Base-by-base conservation (phyloP, 345 rosid genomes). In the Eucalyptus viminalis region DNA sequence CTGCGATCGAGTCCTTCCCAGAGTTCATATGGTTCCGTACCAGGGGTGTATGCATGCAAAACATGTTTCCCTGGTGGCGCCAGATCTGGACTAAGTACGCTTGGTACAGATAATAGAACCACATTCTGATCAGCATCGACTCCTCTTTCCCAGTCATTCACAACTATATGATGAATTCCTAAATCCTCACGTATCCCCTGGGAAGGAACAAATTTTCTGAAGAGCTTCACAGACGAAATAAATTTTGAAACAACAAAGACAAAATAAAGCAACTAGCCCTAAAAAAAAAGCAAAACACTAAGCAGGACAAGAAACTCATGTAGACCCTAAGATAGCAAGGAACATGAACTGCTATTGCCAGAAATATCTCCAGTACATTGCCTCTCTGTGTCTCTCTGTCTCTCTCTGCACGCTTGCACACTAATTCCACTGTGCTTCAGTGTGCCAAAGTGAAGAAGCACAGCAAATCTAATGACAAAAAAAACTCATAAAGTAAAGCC, bases 41-140 rank as follows among this genome's bases (percentile, higher is more conserved):
- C 99, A 15, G 99, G 99, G 27, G 95, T 93, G 89, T 96, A 97
- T 62, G 99, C 98, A 54, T 96, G 99, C 31, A 96, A 89, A 40
- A 97, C 92, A 90, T 96, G 99, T 91, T 97, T 96, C 19, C 97
- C 97, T 25, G 96, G 95, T 2, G 99, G 98, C 62, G 99, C 99
- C 87, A 97, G 94, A 89, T 94, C 93, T 9, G 96, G 96, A 90
- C 97, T 96, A 14, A 97, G 95, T 69, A 93, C 95, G 19, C 96
- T 95, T 25, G 99, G 99, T 50, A 97, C 93, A 49, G 99, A 97
- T 89, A 97, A 95, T 86, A 97, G 93, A 87, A 96, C 98, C 21
- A 97, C 99, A 87, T 97, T 97, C 92, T 97, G 98, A 90, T 96
- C 98, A 14, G 97, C 96, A 91, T 97, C 99, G 34, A 96, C 99